Evolutionary conservation across 2,329 filamentous ascomycete species (phyloP).

Genomic region (Phyllosticta citrichinensis): DNA sequence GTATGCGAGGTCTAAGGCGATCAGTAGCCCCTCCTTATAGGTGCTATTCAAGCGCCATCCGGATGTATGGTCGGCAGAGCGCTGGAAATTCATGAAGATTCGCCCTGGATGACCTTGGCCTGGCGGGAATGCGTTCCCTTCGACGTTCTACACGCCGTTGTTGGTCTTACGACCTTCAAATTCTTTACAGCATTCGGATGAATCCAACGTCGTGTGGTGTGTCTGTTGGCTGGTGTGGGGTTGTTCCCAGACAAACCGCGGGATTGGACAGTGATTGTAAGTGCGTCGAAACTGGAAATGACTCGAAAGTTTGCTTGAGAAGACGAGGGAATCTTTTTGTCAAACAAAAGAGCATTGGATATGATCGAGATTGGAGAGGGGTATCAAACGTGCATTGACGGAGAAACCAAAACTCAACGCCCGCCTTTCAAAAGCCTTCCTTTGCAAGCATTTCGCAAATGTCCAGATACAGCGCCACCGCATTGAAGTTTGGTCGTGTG

Average conservation of each 20-base stretch:
- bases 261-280: background rate
- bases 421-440: slow-evolving; percentile 18
- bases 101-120: background rate
- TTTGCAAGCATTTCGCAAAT: slow-evolving; percentile 44
- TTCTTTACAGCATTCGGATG: background rate
- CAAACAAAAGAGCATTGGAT: background rate
- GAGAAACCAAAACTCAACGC: background rate
- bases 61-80: background rate
- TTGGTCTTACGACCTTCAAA: background rate
- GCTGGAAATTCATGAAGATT: background rate
- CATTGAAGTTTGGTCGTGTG: slow-evolving; percentile 51
- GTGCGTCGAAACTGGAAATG: background rate
- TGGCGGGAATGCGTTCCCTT: background rate
- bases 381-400: background rate
- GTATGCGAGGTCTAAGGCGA: background rate
- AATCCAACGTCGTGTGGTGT: background rate
- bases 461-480: slow-evolving; percentile 54
- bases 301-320: background rate
- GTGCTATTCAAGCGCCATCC: no score
- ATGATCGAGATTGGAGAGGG: background rate
- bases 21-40: background rate
- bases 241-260: no score
- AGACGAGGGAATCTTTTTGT: background rate
- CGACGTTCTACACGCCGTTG: background rate
- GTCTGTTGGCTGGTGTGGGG: background rate